These are phyloP conservation scores for Hymenoscyphus linearis DNA, from an alignment of 2,329 filamentous ascomycete genomes.

Conservation along the genomic window DNA sequence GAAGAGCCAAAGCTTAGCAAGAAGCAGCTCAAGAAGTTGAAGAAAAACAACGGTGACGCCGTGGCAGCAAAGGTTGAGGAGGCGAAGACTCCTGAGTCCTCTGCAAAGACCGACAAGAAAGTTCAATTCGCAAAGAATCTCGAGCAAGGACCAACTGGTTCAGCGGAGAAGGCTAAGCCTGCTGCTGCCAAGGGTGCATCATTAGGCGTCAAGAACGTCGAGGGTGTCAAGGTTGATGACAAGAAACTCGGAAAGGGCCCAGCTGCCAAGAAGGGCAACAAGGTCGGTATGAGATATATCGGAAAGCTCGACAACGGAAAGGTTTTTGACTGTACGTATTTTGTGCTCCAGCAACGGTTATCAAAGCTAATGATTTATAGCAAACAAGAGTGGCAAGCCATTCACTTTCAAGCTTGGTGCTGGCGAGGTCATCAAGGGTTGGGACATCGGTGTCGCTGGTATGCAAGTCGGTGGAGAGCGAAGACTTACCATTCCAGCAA, in stretches of 20 bases:
- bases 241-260: slow-evolving; percentile 85
- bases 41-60: slow-evolving; percentile 96
- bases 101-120: slow-evolving; percentile 75
- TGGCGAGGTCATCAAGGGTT: slow-evolving; percentile 97
- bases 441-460: slow-evolving; percentile 90
- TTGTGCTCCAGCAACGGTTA: neutral
- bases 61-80: slow-evolving; percentile 54
- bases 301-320: slow-evolving; percentile 94
- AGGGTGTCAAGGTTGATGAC: slow-evolving; percentile 91
- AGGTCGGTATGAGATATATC: slow-evolving; percentile 93
- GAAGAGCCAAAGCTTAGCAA: slow-evolving; percentile 79
- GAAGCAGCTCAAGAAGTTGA: slow-evolving; percentile 96
- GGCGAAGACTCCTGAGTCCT: slow-evolving; percentile 51
- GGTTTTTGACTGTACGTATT: slow-evolving; percentile 79
- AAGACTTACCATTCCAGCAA: slow-evolving; percentile 80
- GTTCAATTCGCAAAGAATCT: slow-evolving; percentile 99
- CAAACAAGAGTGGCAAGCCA: slow-evolving; percentile 98
- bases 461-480: slow-evolving; percentile 94
- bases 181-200: slow-evolving; percentile 47
- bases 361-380: slow-evolving; percentile 40
- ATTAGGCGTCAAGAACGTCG: slow-evolving; percentile 69
- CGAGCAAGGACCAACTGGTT: slow-evolving; percentile 87
- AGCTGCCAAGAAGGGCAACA: slow-evolving; percentile 83
- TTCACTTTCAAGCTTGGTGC: slow-evolving; percentile 93
- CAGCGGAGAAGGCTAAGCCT: slow-evolving; percentile 43